Conservation (phyloP, 371 early-diverging fungal genomes). For the Phascolomyces articulosus region DNA sequence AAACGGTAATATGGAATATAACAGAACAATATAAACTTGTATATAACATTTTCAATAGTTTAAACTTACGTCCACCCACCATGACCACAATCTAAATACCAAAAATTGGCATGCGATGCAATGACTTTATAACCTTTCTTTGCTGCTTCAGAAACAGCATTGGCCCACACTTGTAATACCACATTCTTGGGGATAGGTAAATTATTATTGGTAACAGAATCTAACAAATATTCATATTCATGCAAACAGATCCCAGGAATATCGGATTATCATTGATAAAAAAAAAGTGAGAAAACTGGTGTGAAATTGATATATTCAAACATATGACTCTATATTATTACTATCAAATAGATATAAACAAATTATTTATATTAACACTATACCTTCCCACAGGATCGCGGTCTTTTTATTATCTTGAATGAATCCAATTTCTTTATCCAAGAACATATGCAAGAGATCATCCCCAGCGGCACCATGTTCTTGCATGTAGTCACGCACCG, state of each 20-base stretch:
- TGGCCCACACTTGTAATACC: constrained; percentile 68
- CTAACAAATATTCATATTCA: constrained; percentile 12
- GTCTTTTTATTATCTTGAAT: constrained; percentile 42
- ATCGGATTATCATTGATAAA: too few relatives aligned
- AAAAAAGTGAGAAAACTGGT: too few relatives aligned
- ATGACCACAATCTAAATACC: constrained; percentile 75
- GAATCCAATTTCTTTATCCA: constrained; percentile 34
- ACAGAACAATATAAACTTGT: too few relatives aligned
- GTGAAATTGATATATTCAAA: background rate
- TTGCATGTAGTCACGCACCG: constrained; percentile 42
- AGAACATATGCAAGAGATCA: constrained; percentile 38
- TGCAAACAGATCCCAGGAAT: background rate
- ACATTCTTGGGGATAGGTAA: constrained; percentile 52
- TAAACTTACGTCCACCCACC: constrained; percentile 57
- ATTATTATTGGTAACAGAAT: constrained; percentile 41
- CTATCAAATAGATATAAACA: too few relatives aligned
- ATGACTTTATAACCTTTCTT: constrained; percentile 61
- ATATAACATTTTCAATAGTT: background rate
- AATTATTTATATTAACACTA: too few relatives aligned
- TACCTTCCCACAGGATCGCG: constrained; percentile 64
- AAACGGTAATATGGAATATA: too few relatives aligned
- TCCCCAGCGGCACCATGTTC: constrained; percentile 36
- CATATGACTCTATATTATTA: background rate
- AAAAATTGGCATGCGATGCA: constrained; percentile 61
- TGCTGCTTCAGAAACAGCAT: constrained; percentile 46